These are phyloP conservation scores for Paracoccidioides brasiliensis DNA, from an alignment of 2,329 filamentous ascomycete genomes.

Conservation along the genomic window DNA sequence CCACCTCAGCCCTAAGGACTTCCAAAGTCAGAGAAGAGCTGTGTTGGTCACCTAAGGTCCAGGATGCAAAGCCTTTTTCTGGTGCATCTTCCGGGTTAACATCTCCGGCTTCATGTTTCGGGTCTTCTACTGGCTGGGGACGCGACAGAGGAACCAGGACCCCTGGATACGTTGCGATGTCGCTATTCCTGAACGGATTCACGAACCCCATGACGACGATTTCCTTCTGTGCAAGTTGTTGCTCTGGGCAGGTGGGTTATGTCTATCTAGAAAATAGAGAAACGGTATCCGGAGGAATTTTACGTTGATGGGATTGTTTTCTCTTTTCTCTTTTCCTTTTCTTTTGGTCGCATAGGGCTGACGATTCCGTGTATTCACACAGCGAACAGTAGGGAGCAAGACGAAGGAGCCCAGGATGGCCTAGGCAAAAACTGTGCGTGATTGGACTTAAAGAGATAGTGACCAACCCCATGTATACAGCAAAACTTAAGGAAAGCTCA, in stretches of 20 bases:
- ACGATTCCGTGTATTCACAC: no score
- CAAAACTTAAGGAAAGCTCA: no score
- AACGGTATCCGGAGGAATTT: not conserved
- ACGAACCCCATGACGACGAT: slow-evolving; percentile 15
- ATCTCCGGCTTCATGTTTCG: slow-evolving; percentile 26
- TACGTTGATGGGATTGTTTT: no score
- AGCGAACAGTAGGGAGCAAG: no score
- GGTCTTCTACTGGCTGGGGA: slow-evolving; percentile 14
- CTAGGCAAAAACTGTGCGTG: no score
- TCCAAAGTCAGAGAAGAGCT: slow-evolving; percentile 51
- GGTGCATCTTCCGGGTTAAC: slow-evolving; percentile 21
- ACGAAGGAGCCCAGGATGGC: no score
- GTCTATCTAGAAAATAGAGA: not conserved
- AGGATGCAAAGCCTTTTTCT: slow-evolving; percentile 26
- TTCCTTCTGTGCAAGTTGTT: not conserved
- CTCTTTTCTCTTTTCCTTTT: no score
- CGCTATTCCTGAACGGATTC: slow-evolving; percentile 35
- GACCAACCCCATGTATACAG: no score
- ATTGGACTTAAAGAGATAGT: no score
- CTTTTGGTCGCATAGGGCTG: no score
- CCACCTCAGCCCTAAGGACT: slow-evolving; percentile 53
- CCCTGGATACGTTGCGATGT: slow-evolving; percentile 32
- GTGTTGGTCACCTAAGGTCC: slow-evolving; percentile 18
- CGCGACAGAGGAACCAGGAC: slow-evolving; percentile 36
- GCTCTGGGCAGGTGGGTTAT: not conserved